These are phyloP conservation scores for Mycothermus thermophilus DNA, from an alignment of 495 filamentous ascomycete genomes.

Conservation along the genomic window DNA sequence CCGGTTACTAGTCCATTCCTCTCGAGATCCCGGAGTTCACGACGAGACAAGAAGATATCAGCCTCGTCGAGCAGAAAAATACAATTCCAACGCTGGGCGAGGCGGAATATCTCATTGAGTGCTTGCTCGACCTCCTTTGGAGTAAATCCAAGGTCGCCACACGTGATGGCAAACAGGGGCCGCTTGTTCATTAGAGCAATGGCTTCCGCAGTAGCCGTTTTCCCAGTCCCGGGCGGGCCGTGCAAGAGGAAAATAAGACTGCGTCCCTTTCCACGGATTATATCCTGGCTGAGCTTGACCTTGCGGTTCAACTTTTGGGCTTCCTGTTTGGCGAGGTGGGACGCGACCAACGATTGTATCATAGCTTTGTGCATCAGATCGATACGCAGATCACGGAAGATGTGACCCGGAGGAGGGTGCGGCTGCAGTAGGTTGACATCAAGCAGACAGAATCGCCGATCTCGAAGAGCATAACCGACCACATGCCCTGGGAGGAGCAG, in stretches of 20 bases:
- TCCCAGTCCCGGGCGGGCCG: conserved; percentile 45
- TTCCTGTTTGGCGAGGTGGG: conserved; percentile 25
- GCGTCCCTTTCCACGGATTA: conserved; percentile 41
- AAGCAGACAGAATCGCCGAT: conserved; percentile 24
- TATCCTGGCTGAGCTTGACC: conserved; percentile 41
- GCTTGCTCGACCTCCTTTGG: conserved; percentile 21
- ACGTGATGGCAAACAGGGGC: conserved; percentile 41
- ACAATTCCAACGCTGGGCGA: conserved; percentile 26
- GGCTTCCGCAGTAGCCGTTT: conserved; percentile 44
- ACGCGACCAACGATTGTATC: conserved; percentile 37
- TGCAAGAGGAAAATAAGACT: conserved; percentile 41
- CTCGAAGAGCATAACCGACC: conserved; percentile 26
- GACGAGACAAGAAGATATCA: conserved; percentile 40
- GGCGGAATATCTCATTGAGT: conserved; percentile 36
- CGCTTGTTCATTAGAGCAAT: conserved; percentile 35
- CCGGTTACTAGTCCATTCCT: conserved; percentile 59
- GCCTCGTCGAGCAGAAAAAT: conserved; percentile 24
- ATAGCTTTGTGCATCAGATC: conserved; percentile 37
- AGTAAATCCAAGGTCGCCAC: conserved; percentile 40
- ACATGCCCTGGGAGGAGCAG: conserved; percentile 26
- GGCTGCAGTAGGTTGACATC: conserved; percentile 25
- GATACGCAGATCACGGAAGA: conserved; percentile 43
- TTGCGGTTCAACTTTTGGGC: conserved; percentile 28
- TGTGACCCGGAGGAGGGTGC: conserved; percentile 17
- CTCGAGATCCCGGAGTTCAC: conserved; percentile 53